Conservation (phyloP, 345 rosid species). For the Diplotaxis tenuifolia region DNA sequence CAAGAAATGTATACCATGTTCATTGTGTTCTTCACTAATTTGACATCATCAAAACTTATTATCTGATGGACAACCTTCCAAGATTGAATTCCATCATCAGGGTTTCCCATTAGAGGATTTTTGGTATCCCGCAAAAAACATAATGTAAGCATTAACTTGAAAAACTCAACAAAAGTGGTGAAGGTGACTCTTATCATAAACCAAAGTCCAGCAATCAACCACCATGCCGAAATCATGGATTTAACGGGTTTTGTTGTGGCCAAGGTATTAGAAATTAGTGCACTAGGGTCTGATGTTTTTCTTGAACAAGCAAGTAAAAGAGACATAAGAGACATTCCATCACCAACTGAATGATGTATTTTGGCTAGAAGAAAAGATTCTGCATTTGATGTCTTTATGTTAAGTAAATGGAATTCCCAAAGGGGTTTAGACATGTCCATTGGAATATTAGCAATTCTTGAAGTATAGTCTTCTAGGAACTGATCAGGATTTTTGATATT, state of each 20-base stretch:
- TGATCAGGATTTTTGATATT: conserved; percentile 1
- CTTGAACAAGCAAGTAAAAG: conserved; percentile 2
- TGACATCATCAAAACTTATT: conserved; percentile 11
- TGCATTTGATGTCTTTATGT: conserved; percentile 2
- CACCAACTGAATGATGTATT: conserved; percentile 9
- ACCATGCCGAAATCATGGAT: neutral
- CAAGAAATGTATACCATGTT: neutral
- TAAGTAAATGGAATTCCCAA: conserved; percentile 9
- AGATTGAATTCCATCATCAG: neutral
- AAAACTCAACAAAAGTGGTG: neutral
- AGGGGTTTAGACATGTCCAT: conserved; percentile 12
- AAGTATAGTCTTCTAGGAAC: conserved; percentile 10
- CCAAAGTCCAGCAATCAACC: conserved; percentile 5
- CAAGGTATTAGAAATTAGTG: neutral
- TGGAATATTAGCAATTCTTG: conserved; percentile 3
- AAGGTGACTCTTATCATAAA: neutral
- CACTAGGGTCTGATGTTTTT: neutral
- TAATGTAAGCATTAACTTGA: neutral
- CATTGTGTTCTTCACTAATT: neutral
- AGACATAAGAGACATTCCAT: conserved; percentile 13
- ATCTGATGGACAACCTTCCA: neutral
- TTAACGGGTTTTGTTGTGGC: neutral
- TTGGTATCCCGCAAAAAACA: neutral
- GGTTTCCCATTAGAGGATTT: conserved; percentile 1
- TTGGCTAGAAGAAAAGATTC: conserved; percentile 7